Evolutionary conservation across 1,139 yeast genomes (phyloP).

Genomic region (Geotrichum candidum): DNA sequence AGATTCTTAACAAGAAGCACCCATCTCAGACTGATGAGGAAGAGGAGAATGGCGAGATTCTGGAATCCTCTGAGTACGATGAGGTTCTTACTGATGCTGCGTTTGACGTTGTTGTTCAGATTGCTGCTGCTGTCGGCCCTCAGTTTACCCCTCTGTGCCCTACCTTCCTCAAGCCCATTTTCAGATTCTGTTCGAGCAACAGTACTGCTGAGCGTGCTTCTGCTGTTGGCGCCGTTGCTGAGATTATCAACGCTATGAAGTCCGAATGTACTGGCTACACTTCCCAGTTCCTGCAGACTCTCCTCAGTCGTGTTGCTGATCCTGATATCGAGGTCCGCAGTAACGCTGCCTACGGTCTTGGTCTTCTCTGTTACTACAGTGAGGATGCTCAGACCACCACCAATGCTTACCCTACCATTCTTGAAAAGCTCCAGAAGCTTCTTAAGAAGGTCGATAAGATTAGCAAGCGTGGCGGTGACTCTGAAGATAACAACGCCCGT

Average conservation of each 20-base stretch:
- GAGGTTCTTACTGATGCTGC: slow-evolving; percentile 80
- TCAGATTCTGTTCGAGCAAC: slow-evolving; percentile 55
- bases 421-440: slow-evolving; percentile 72
- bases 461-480: slow-evolving; percentile 60
- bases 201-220: slow-evolving; percentile 73
- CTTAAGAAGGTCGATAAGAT: slow-evolving; percentile 69
- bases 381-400: slow-evolving; percentile 45
- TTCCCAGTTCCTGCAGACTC: slow-evolving; percentile 62
- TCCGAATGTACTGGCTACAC: slow-evolving; percentile 55
- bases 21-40: slow-evolving; percentile 64
- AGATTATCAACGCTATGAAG: slow-evolving; percentile 73
- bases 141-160: slow-evolving; percentile 70
- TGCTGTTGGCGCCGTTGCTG: slow-evolving; percentile 87
- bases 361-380: slow-evolving; percentile 64
- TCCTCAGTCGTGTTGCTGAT: slow-evolving; percentile 67
- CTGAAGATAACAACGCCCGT: slow-evolving; percentile 76
- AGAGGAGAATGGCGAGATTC: slow-evolving; percentile 50
- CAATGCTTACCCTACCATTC: slow-evolving; percentile 59
- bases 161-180: slow-evolving; percentile 63
- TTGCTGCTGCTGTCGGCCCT: slow-evolving; percentile 67
- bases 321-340: slow-evolving; percentile 86
- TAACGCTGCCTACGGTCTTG: slow-evolving; percentile 94
- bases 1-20: slow-evolving; percentile 72
- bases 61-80: slow-evolving; percentile 76
- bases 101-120: slow-evolving; percentile 72